Conservation (phyloP, 2,329 filamentous ascomycete genomes). For the Curvularia verruculosa region DNA sequence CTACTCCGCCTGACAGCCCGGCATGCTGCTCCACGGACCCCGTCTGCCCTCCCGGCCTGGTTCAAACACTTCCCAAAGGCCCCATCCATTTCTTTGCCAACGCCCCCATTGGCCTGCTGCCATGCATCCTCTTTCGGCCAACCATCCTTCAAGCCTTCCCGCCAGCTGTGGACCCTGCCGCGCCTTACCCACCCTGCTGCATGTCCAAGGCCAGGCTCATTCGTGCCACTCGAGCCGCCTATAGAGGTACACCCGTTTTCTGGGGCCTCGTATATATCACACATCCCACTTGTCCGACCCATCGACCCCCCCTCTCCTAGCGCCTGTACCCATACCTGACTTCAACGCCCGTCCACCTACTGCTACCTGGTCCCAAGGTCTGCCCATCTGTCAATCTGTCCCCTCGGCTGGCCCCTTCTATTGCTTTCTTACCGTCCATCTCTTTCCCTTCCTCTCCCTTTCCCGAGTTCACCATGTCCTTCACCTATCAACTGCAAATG, state of each 20-base stretch:
- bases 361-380: background rate
- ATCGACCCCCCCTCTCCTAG: background rate
- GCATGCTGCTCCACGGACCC: background rate
- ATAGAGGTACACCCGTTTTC: constrained; percentile 17
- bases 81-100: background rate
- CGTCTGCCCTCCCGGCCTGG: background rate
- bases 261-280: constrained; percentile 26
- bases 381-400: background rate
- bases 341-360: background rate
- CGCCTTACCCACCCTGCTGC: constrained; percentile 29
- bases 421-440: background rate
- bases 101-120: constrained; percentile 19
- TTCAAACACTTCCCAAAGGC: background rate
- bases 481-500: constrained; percentile 38
- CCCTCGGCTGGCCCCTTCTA: background rate
- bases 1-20: background rate
- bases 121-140: constrained; percentile 14
- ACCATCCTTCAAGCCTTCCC: constrained; percentile 13
- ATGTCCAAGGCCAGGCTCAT: constrained; percentile 20
- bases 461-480: constrained; percentile 33
- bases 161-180: constrained; percentile 22
- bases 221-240: constrained; percentile 25
- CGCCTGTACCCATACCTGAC: background rate
- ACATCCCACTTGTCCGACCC: constrained; percentile 10
- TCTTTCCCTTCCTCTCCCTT: background rate